Evolutionary conservation across 2,329 filamentous ascomycete species (phyloP), one percentile per base, ranked within the genome.

Genomic region (Dendrostoma leiphaemia): DNA sequence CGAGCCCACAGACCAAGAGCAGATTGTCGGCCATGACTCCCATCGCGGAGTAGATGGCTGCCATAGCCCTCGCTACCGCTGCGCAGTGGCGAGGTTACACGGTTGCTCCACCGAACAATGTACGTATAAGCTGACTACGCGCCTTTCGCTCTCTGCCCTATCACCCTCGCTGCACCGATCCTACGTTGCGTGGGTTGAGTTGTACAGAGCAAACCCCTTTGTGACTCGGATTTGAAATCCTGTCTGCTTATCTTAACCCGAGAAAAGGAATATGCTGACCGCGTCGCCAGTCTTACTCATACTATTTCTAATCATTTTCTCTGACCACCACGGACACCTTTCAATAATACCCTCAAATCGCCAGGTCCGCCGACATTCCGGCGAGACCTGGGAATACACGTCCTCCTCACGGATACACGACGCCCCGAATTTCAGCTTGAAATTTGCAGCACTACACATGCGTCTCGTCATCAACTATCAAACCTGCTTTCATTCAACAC

Each of bases 21-120:
- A 79, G 78, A 71, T 67, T 71, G 50, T 67, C 66, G 55, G 68
- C 71, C 63, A 82, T 85, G 73, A 73, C 79, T 48, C 75, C 80
- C 56, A 84, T 84, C 64, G 64, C 73, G 61, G 82, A 85, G 70
- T 69, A 68, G 35, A 67, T 63, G 46, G 74, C 69, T 74, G 56
- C 23, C 32, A 40, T 12, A 12, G n/a, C 21, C 28, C 31, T 50
- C 43, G 45, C 54, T 46, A 37, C 45, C 35, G 38, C 50, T 17
- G 26, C 15, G 13, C 32, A 34, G 51, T 44, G 46, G 46, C 54
- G 40, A 48, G 51, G 51, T 35, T 38, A 40, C 51, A 47, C 51
- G 29, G 34, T 19, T 10, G 26, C 41, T 41, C 15, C 51, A 34
- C 48, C 13, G 32, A 13, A 38, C 35, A 49, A 46, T n/a, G 55